Percentiles rank a stretch among this genome's conserved stretches.
Evolutionary conservation across 352 stramenopile species (phyloP).

Genomic region (Lagenidium sp.): DNA sequence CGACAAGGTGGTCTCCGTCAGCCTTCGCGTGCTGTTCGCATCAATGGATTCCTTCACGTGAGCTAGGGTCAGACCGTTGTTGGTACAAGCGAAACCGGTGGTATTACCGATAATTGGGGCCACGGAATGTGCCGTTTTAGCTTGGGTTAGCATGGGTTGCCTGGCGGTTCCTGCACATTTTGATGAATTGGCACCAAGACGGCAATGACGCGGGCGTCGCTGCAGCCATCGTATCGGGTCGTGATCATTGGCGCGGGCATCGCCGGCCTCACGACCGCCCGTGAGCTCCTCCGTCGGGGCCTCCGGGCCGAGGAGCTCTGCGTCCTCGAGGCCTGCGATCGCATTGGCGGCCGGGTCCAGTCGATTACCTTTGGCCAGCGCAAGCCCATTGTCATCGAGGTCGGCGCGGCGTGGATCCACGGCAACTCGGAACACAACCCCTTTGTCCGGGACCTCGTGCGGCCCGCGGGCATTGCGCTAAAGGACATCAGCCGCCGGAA

Average conservation of each 20-base stretch:
- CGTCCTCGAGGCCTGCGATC: constrained; percentile 37
- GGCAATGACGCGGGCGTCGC: neutral
- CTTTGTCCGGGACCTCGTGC: constrained; percentile 22
- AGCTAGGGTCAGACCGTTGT: too few relatives aligned
- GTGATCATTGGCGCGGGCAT: constrained; percentile 36
- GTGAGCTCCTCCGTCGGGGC: constrained; percentile 21
- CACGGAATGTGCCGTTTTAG: too few relatives aligned
- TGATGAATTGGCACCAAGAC: too few relatives aligned
- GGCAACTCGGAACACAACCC: constrained; percentile 28
- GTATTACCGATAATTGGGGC: too few relatives aligned
- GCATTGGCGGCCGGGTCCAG: constrained; percentile 41
- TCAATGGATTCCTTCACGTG: too few relatives aligned
- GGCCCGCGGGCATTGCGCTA: constrained; percentile 27
- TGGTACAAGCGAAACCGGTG: too few relatives aligned
- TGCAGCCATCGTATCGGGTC: constrained; percentile 16
- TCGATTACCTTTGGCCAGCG: constrained; percentile 35
- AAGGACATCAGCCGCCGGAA: constrained; percentile 46
- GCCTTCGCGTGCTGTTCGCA: too few relatives aligned
- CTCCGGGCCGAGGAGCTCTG: constrained; percentile 20
- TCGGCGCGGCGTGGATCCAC: constrained; percentile 53
- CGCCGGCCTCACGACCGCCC: constrained; percentile 32
- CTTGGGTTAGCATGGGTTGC: too few relatives aligned
- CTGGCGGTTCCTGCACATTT: too few relatives aligned
- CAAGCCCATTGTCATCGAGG: constrained; percentile 34
- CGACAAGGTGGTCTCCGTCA: too few relatives aligned